A percentile compares a stretch with the other conserved stretches of the same genome.
Evolutionary conservation across 2,329 filamentous ascomycete genomes (phyloP).

Genomic region (Hymenoscyphus repandus): DNA sequence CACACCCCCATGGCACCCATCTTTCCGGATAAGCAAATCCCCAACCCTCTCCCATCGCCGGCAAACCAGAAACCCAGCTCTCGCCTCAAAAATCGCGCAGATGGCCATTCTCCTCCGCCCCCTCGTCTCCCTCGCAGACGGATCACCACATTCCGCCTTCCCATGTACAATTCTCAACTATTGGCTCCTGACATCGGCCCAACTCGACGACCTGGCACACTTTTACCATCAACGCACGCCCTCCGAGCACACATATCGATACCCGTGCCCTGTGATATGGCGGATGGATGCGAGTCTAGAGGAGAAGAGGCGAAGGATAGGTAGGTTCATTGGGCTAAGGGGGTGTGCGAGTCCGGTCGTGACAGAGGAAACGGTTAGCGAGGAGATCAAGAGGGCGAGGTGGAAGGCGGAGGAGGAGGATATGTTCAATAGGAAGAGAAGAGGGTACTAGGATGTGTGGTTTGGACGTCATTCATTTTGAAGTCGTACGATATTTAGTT

Average conservation of each 20-base stretch:
- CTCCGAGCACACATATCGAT: slow-evolving; percentile 48
- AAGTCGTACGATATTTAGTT: no score
- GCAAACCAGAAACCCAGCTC: slow-evolving; percentile 40
- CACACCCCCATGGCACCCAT: neutral
- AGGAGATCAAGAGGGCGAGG: slow-evolving; percentile 35
- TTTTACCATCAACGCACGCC: slow-evolving; percentile 69
- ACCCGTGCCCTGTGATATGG: slow-evolving; percentile 68
- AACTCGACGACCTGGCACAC: slow-evolving; percentile 64
- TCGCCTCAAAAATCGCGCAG: slow-evolving; percentile 57
- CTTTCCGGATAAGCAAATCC: neutral
- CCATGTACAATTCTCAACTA: slow-evolving; percentile 63
- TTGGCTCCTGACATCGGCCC: slow-evolving; percentile 65
- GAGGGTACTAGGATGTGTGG: neutral
- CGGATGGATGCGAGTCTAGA: slow-evolving; percentile 45
- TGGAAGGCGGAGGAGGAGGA: slow-evolving; percentile 22
- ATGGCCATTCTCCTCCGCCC: slow-evolving; percentile 63
- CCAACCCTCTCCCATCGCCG: neutral
- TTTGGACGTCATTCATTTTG: no score
- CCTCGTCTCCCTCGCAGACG: slow-evolving; percentile 58
- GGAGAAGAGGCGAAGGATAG: slow-evolving; percentile 65
- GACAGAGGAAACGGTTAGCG: slow-evolving; percentile 25
- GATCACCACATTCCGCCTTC: slow-evolving; percentile 59
- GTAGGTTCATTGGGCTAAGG: slow-evolving; percentile 66
- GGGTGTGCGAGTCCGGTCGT: slow-evolving; percentile 49
- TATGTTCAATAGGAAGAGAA: slow-evolving; percentile 19